Evolutionary conservation across 2,329 filamentous ascomycete species (phyloP).

Genomic region (Fusarium sp.): DNA sequence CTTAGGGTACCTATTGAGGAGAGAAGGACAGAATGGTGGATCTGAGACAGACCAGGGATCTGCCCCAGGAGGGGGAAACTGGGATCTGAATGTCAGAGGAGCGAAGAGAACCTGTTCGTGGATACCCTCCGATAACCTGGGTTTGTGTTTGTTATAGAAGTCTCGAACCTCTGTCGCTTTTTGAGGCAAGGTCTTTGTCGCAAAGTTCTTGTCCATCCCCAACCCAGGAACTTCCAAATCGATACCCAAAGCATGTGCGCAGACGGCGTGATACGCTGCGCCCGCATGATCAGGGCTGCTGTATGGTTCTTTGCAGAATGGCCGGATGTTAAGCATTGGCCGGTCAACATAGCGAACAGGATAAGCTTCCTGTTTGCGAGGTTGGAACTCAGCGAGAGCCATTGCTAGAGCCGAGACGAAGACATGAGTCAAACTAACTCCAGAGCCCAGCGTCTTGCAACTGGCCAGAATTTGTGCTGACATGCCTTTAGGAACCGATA

Average conservation of each 20-base stretch:
- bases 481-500: fast-evolving
- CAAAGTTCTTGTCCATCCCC: fast-evolving
- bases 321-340: background rate
- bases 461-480: background rate
- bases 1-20: background rate
- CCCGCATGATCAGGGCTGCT: background rate
- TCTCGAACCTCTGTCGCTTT: background rate
- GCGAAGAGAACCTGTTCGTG: background rate
- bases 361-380: background rate
- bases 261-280: background rate
- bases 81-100: background rate
- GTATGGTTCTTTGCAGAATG: background rate
- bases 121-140: fast-evolving
- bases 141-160: background rate
- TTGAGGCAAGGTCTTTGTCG: background rate
- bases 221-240: background rate
- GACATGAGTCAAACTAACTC: background rate
- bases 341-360: background rate
- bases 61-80: background rate
- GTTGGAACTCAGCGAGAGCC: background rate
- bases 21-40: background rate
- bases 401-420: background rate
- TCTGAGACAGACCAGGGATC: background rate
- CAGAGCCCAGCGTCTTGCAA: background rate
- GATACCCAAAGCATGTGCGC: background rate